Evolutionary conservation across 1,284 basidiomycete species (phyloP).

Genomic region (Moniliella sp.): DNA sequence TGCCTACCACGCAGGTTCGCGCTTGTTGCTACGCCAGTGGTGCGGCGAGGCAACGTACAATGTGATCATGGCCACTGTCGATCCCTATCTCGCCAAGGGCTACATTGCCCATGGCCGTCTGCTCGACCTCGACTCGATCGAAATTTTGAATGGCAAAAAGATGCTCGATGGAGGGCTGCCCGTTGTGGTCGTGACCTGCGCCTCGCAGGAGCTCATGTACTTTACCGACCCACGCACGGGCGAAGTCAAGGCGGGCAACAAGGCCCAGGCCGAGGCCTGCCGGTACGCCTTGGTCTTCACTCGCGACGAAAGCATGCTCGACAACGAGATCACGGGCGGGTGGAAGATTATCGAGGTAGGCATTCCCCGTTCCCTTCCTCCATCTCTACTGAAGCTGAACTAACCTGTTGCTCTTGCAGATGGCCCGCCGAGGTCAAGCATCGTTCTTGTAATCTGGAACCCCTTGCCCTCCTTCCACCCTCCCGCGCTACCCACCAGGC

Average conservation of each 20-base stretch:
- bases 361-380: neutral
- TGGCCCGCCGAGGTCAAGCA: slow-evolving; percentile 11
- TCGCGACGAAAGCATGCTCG: slow-evolving; percentile 43
- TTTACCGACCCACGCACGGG: slow-evolving; percentile 73
- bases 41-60: slow-evolving; percentile 81
- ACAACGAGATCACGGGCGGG: slow-evolving; percentile 70
- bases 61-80: slow-evolving; percentile 89
- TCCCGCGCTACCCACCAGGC: no score
- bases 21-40: slow-evolving; percentile 67
- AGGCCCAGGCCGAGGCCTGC: slow-evolving; percentile 74
- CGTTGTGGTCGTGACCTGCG: slow-evolving; percentile 77
- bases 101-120: slow-evolving; percentile 37
- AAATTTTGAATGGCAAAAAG: slow-evolving; percentile 26
- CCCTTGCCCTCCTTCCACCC: no score
- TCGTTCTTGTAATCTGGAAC: slow-evolving; percentile 13
- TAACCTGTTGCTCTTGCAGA: neutral
- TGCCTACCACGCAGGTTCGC: slow-evolving; percentile 71
- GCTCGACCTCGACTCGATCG: slow-evolving; percentile 22
- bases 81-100: slow-evolving; percentile 72
- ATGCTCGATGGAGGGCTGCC: slow-evolving; percentile 50
- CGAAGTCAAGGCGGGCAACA: slow-evolving; percentile 64
- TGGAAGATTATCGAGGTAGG: slow-evolving; percentile 88
- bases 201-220: slow-evolving; percentile 75
- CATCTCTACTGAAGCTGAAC: neutral
- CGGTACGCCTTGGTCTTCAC: slow-evolving; percentile 80